phyloP scores from a whole-genome alignment of 805 yeast species.

The Myxozyma mucilagina region DNA sequence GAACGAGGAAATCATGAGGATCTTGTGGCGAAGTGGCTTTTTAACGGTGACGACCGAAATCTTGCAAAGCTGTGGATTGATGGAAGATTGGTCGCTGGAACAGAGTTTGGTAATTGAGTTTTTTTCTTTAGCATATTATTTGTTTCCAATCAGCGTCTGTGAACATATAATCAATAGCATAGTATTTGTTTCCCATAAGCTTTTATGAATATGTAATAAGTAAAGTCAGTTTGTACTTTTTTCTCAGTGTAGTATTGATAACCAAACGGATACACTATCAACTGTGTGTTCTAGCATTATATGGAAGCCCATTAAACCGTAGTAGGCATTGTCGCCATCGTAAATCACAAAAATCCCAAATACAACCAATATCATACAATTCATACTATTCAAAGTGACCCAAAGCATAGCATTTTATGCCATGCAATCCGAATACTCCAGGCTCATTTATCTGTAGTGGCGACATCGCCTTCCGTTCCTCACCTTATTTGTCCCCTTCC shows the following conservation, averaged over 20 bases:
- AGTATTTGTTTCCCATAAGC: background rate
- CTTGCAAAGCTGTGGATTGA: conserved; percentile 77
- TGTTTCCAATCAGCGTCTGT: background rate
- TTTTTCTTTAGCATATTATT: background rate
- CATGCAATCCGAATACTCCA: too few species aligned
- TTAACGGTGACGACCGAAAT: conserved; percentile 92
- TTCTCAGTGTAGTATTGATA: too few species aligned
- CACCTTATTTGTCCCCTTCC: background rate
- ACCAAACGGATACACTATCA: too few species aligned
- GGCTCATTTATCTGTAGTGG: too few species aligned
- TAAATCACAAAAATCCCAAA: too few species aligned
- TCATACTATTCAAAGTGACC: too few species aligned
- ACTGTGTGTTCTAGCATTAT: too few species aligned
- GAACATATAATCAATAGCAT: background rate
- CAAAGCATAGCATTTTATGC: too few species aligned
- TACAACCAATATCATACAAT: too few species aligned
- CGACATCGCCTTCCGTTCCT: background rate
- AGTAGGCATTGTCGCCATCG: too few species aligned
- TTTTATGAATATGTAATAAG: background rate
- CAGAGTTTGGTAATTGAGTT: background rate
- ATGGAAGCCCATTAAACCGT: too few species aligned
- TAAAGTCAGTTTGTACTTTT: background rate
- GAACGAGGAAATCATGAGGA: conserved; percentile 49
- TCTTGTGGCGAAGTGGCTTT: conserved; percentile 83
- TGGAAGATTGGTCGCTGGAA: conserved; percentile 63